Evolutionary conservation across 441 rosid genomes (phyloP), one percentile per base, ranked within the genome.

Genomic region (Erodium trifolium): DNA sequence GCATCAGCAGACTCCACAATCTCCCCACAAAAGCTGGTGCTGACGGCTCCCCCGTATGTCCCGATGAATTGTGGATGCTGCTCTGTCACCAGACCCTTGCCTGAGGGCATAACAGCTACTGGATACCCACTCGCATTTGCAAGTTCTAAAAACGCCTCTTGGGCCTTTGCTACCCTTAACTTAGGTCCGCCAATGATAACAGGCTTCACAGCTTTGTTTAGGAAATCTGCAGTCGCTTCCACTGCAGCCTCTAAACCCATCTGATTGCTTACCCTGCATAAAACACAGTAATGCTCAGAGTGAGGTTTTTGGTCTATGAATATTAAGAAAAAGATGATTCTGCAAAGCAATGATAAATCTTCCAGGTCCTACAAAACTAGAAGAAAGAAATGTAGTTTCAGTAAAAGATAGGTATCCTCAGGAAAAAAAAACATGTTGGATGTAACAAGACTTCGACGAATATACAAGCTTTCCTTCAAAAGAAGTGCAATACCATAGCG

Each of bases 1-100:
- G 95, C 96, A 86, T 90, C 93, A 0, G 96, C 87, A 70, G 89
- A 92, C 80, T 92, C 96, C 67, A 90, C 92, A 27, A 92, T 92
- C 80, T 92, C 92, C 67, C 95, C 84, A 16, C 95, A 90, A 63
- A 92, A 92, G 1, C 91, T 76, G 27, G 95, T 84, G 75, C 96
- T 87, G 70, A 88, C 89, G 2, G 93, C 98, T 41, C 98, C 98
- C 96, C 95, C 88, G 23, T 90, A 92, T 8, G 98, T 90, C 16
- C 79, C 79, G 18, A 77, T 77, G 76, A 72, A 77, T 13, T 31
- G 76, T 12, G 71, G 69, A 73, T 92, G 96, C 11, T 86, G 79
- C 81, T 92, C 98, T 1, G 93, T 88, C 4, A 92, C 87, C 10
- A 89, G 82, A 59, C 98, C 96, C 70, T 92, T 90, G 5, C 87